Evolutionary conservation across 2,329 filamentous ascomycete genomes (phyloP).

Genomic region (Capronia epimyces): DNA sequence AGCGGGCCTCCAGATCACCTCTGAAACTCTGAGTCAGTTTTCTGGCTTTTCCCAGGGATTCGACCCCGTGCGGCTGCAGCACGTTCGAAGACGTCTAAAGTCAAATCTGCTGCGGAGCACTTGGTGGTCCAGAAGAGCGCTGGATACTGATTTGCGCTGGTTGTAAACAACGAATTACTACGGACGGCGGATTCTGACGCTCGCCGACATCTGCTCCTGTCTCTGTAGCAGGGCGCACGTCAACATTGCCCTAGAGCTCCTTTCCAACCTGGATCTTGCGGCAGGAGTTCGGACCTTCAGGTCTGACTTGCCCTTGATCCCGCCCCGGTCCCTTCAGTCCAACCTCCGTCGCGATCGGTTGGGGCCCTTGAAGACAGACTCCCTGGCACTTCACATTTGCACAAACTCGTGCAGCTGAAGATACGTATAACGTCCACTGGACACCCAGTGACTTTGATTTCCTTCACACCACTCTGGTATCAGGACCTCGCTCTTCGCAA

Average conservation of each 20-base stretch:
- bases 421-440: constrained; percentile 5
- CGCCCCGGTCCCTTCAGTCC: background rate
- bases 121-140: background rate
- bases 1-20: background rate
- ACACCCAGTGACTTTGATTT: constrained; percentile 1
- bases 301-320: background rate
- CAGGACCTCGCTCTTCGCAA: background rate
- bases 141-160: background rate
- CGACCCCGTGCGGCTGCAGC: constrained; percentile 1
- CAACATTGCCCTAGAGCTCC: background rate
- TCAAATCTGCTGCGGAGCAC: constrained; percentile 3
- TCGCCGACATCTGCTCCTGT: background rate
- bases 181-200: background rate
- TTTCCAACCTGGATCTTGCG: background rate
- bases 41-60: background rate
- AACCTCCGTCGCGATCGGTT: background rate
- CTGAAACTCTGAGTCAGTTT: background rate
- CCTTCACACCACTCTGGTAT: constrained; percentile 5
- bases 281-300: background rate
- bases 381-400: background rate
- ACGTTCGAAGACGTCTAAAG: constrained; percentile 2
- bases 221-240: background rate
- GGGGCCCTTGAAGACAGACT: background rate
- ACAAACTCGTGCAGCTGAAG: background rate
- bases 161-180: background rate